Base-by-base conservation (phyloP, 1,139 yeast species). In the Scheffersomyces segobiensis region DNA sequence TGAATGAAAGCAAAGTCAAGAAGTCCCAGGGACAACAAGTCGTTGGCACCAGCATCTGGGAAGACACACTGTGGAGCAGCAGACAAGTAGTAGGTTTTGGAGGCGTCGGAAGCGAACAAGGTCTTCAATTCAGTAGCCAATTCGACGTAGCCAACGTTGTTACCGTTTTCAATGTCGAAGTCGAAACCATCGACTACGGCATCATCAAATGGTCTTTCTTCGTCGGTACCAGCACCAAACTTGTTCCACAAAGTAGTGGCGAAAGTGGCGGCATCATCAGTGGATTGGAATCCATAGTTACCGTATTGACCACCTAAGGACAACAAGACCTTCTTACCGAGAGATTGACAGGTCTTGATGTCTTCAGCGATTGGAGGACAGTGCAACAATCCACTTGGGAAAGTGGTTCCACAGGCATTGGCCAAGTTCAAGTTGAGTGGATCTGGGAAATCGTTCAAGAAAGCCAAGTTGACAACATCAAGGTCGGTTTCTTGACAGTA, bases 41-140 rank as follows among this genome's bases (percentile, higher is more conserved):
- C 63, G n/a, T 66, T 65, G 20, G 62, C 60, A 21, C 64, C 60
- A 8, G 59, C 62, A 52, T 67, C 70, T 10, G 71, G 70, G 62
- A 60, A 62, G n/a, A 58, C 60, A 52, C 71, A 67, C 54, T 67
- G 69, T 1, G 71, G 71, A 12, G 71, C 67, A 22, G 69, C 66
- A 5, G 67, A 60, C 46, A 67, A 57, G 53, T 63, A 66, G 58
- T 59, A 65, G n/a, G 51, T 48, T 54, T 57, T 60, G 49, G 60
- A 57, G 18, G 57, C 20, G 52, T 56, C 61, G 6, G 46, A 6
- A 24, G 49, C 53, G 50, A 57, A 60, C 26, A 57, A 21, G 26
- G 46, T 46, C 50, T 61, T 60, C 60, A 63, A 62, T 18, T 57
- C 59, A 4, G 48, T 57, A n/a, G 62, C 67, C 55, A 65, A 56